phyloP scores from a whole-genome alignment of 805 yeast genomes.

The Wickerhamomyces bisporus region DNA sequence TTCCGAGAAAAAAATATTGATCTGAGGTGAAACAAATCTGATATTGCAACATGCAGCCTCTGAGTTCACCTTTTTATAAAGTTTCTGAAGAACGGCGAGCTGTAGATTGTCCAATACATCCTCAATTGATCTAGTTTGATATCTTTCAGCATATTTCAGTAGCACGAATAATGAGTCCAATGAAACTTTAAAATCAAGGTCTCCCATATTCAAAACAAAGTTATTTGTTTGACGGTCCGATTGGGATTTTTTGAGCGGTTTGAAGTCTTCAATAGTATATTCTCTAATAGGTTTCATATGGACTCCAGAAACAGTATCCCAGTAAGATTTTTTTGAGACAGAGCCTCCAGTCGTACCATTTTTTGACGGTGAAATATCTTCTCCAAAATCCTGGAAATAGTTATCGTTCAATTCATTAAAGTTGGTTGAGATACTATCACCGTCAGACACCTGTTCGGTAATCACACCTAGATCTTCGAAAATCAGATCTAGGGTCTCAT shows the following conservation, averaged over 20 bases:
- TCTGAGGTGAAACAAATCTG: constrained; percentile 42
- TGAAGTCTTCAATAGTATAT: constrained; percentile 17
- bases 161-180: constrained; percentile 39
- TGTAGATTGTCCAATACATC: constrained; percentile 63
- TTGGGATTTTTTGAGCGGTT: constrained; percentile 23
- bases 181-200: constrained; percentile 40
- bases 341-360: too few species aligned
- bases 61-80: constrained; percentile 31
- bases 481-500: constrained; percentile 37
- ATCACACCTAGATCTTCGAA: constrained; percentile 17
- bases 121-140: constrained; percentile 36
- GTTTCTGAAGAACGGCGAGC: constrained; percentile 43
- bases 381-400: constrained; percentile 17
- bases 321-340: constrained; percentile 1
- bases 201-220: constrained; percentile 49
- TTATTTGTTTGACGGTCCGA: constrained; percentile 48
- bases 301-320: constrained; percentile 16
- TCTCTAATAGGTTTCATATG: constrained; percentile 9
- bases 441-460: neutral
- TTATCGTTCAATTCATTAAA: too few species aligned
- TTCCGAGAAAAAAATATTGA: constrained; percentile 36
- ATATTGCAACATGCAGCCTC: constrained; percentile 35
- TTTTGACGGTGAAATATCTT: constrained; percentile 3
- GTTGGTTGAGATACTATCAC: neutral
- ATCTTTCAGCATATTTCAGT: constrained; percentile 30